phyloP scores from a whole-genome alignment of 2,329 filamentous ascomycete genomes.

The Pseudogymnoascus pannorum region DNA sequence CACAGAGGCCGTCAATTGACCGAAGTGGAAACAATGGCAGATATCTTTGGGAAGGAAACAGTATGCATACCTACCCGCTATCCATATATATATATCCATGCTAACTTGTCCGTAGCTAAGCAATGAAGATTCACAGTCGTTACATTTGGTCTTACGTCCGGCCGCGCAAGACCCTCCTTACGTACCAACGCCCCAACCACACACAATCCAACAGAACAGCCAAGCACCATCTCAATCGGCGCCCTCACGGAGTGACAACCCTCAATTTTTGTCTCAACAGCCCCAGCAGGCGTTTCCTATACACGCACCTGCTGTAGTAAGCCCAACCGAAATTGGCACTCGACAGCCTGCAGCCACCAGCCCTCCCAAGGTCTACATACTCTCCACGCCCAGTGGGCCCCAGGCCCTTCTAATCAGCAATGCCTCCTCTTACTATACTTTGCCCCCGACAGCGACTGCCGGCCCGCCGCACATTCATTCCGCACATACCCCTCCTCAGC shows the following conservation, averaged over 20 bases:
- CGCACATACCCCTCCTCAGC: neutral
- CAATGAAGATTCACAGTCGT: conserved; percentile 40
- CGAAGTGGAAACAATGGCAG: conserved; percentile 48
- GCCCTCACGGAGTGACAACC: neutral
- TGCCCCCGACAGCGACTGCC: conserved; percentile 25
- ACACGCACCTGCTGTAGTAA: conserved; percentile 18
- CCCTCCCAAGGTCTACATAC: conserved; percentile 49
- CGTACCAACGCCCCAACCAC: neutral
- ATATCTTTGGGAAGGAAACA: conserved; percentile 48
- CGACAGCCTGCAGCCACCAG: conserved; percentile 18
- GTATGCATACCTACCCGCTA: conserved; percentile 32
- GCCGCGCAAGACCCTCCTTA: neutral
- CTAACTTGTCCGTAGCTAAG: conserved; percentile 34
- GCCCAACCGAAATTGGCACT: conserved; percentile 16
- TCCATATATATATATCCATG: conserved; percentile 7
- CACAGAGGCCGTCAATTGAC: conserved; percentile 49
- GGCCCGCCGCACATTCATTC: conserved; percentile 19
- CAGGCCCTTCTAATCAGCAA: conserved; percentile 50
- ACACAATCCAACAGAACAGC: neutral
- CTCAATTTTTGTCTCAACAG: neutral
- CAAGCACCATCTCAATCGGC: neutral
- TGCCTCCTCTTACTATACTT: conserved; percentile 45
- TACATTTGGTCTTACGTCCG: conserved; percentile 47
- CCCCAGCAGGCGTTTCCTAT: conserved; percentile 2
- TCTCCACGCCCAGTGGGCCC: conserved; percentile 54